Base-by-base conservation (phyloP, 345 rosid genomes). In the Bruguiera gymnorhiza region DNA sequence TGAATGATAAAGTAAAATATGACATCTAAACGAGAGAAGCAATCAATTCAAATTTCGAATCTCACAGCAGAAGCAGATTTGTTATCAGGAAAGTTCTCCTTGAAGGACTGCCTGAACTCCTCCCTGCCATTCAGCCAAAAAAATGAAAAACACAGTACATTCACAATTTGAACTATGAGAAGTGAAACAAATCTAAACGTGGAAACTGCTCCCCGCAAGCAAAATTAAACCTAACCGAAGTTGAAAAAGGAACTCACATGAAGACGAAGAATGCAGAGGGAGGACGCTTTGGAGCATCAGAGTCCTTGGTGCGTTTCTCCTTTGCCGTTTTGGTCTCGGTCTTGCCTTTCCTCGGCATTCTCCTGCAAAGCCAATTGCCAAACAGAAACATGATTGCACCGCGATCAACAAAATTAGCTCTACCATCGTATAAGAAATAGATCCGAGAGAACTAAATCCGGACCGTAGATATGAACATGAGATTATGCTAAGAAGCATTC, bases 281-380 rank as follows among this genome's bases (percentile, higher is more conserved):
- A 58, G 82, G 78, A 66, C 76, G 82, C 67, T 78, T 78, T 0
- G 82, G 78, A 63, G 75, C 75, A 50, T 66, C 53, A 34, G 82
- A 46, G 53, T 70, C 81, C 65, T 60, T 59, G 1, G 30, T 67
- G 18, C n/a, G 51, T 60, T 61, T 69, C 64, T 73, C 60, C 27
- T 50, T 70, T 1, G 34, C 34, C 21, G 39, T 43, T 31, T 68
- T 68, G 56, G 32, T 27, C 67, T 30, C 63, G 0, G 69, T 62
- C 67, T 78, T 73, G 69, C 58, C 65, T 32, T 34, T 39, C 75
- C 70, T 78, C 52, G 62, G 1, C 16, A 46, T 62, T 51, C 81
- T 78, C 70, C 80, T 58, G 21, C 24, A 43, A 39, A 6, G 54
- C 27, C 2, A 20, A 30, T 19, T 24, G 36, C n/a, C 15, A 37